These are phyloP conservation scores for Arctium lappa DNA, from an alignment of 129 eudicot genomes.

Conservation along the genomic window DNA sequence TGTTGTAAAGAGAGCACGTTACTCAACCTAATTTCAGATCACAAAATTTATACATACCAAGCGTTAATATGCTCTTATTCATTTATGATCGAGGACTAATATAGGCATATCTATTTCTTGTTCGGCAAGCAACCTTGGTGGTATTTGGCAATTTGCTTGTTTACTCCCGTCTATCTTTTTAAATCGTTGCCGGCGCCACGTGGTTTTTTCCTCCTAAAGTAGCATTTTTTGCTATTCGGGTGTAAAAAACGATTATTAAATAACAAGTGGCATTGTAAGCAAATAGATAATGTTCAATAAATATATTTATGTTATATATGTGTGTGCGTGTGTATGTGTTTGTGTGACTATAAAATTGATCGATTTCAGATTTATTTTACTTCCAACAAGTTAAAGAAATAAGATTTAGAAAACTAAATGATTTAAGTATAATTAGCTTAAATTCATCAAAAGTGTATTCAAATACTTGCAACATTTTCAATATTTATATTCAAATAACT, in stretches of 20 bases:
- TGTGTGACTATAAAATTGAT: too few relatives aligned
- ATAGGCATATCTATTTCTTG: not conserved
- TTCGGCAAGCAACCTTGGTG: not conserved
- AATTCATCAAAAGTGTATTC: not conserved
- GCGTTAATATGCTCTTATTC: not conserved
- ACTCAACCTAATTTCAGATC: not conserved
- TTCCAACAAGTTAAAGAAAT: not conserved
- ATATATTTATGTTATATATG: not conserved
- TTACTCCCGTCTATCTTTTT: not conserved
- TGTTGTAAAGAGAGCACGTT: not conserved
- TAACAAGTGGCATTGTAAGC: not conserved
- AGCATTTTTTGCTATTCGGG: not conserved
- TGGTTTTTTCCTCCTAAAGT: not conserved
- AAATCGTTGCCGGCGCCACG: not conserved
- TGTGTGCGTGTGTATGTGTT: too few relatives aligned
- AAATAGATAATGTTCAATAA: not conserved
- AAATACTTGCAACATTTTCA: not conserved
- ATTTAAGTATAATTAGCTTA: too few relatives aligned
- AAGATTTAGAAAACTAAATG: too few relatives aligned
- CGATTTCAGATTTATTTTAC: not conserved
- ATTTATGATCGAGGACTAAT: not conserved
- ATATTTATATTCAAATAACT: not conserved
- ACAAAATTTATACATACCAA: not conserved
- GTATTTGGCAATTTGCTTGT: not conserved
- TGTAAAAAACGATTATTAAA: not conserved